Evolutionary conservation across 2,329 filamentous ascomycete genomes (phyloP), one percentile per base, ranked within the genome.

Genomic region (Cladophialophora immunda): DNA sequence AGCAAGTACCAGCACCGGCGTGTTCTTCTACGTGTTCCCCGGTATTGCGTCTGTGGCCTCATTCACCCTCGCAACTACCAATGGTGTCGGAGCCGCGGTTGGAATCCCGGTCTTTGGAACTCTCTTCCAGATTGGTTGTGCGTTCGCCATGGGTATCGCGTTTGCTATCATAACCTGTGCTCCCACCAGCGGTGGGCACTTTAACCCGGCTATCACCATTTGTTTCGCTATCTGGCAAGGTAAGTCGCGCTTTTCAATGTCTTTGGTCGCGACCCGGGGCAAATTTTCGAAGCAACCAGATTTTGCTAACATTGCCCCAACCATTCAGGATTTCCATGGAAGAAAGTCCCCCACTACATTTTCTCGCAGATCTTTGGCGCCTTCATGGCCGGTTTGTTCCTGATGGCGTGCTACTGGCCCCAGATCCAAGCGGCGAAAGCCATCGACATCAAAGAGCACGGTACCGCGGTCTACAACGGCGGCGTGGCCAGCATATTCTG

Each of bases 161-260:
- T 86, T 87, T 70, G 86, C 86, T 53, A 86, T 88, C 75, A 86
- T 87, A 62, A 84, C 81, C 38, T 86, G 84, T 70, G 86, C 80
- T 5, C 77, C 84, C 1, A 84, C 81, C 1, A 85, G 81, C 5
- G 85, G 86, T 64, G 85, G 83, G 0, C 85, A 87, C 70, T 85
- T 87, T 73, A 86, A 86, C 69, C 84, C 84, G 3, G 83, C 81
- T 15, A 79, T 85, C 54, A 84, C 83, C 0, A 75, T 83, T 9
- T 79, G 77, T 36, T 76, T 82, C 64, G 80, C 79, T 5, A 70
- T 81, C n/a, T 89, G 84, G 84, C 84, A 87, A 76, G 86, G 59
- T 62, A 38, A 62, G 58, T 54, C 25, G 41, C 3, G 2, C 19
- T n/a, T 50, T 17, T 19, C 15, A n/a, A n/a, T n/a, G n/a, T 17